phyloP scores from a whole-genome alignment of 805 yeast species.

The Kurtzmaniella cleridarum region DNA sequence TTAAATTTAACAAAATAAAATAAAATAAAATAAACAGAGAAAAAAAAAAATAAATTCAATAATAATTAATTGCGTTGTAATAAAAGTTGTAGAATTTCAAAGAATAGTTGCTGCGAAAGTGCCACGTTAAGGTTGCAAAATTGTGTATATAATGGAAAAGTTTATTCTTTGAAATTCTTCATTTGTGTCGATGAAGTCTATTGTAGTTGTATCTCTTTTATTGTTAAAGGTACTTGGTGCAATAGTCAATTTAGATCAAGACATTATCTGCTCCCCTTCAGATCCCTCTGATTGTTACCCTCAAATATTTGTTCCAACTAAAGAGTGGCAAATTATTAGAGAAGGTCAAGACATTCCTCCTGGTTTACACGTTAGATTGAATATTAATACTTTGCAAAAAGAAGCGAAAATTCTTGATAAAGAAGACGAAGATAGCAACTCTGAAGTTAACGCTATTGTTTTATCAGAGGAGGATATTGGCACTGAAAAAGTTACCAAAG shows the following conservation, averaged over 20 bases:
- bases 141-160: too few relatives aligned
- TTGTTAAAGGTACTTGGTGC: too few relatives aligned
- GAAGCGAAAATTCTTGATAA: conserved; percentile 57
- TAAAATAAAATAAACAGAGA: neutral
- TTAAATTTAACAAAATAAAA: neutral
- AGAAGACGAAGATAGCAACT: conserved; percentile 12
- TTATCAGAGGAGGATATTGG: neutral
- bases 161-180: too few relatives aligned
- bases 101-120: too few relatives aligned
- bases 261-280: conserved; percentile 11
- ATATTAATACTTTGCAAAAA: conserved; percentile 63
- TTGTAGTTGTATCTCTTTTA: too few relatives aligned
- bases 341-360: conserved; percentile 76
- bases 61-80: neutral
- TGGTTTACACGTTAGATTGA: conserved; percentile 72
- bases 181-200: too few relatives aligned
- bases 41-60: too few relatives aligned
- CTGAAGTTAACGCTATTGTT: conserved; percentile 4
- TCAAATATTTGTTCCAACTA: conserved; percentile 52
- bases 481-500: neutral
- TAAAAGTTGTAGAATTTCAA: too few relatives aligned
- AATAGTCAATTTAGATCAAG: conserved; percentile 7
- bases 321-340: conserved; percentile 63
- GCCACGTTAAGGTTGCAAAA: too few relatives aligned
- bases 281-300: conserved; percentile 57